Evolutionary conservation across 106 monocot species (phyloP), one percentile per base, ranked within the genome.

Genomic region (Allium fistulosum): DNA sequence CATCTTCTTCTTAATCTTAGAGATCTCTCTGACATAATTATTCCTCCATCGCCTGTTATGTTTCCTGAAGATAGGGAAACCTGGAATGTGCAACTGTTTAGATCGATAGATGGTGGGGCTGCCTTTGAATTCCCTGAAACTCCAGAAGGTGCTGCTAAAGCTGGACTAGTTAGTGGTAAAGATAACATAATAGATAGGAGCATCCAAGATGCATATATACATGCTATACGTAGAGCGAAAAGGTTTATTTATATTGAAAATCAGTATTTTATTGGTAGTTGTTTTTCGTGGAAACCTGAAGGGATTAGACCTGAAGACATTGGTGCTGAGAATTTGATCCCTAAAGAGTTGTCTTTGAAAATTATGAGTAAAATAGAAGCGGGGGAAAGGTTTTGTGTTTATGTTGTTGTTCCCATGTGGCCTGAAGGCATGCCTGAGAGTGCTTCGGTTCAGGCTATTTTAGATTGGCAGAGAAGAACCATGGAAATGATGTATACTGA

Each of bases 401-500:
- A 85, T 59, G 78, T 85, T 46, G 80, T 85, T 10, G 71, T 78
- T 37, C 84, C 84, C 1, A 85, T 85, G 84, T 85, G 84, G 84
- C 84, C 84, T 0, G 75, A 75, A 22, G 75, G 75, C 18, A 62
- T 75, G 46, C 84, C 80, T 12, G 81, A 80, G 46, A 72, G 75
- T 50, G 80, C 27, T 26, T 78, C 84, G 13, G 80, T 85, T 62
- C 80, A 85, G 65, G 80, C 80, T 7, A 85, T 81, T 26, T 58
- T 85, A 14, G 74, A 78, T 68, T 85, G 84, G 84, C 77, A 85
- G 67, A 63, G 71, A 28, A 70, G 77, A 52, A 85, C 85, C 1
- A 85, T 81, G 81, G 80, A 85, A 46, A 85, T 85, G 85, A 85
- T 85, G 81, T 84, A 84, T 69, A 62, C 73, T 48, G 77, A 80